These are phyloP conservation scores for Pythium oligandrum DNA, from an alignment of 352 stramenopile species.

Conservation along the genomic window DNA sequence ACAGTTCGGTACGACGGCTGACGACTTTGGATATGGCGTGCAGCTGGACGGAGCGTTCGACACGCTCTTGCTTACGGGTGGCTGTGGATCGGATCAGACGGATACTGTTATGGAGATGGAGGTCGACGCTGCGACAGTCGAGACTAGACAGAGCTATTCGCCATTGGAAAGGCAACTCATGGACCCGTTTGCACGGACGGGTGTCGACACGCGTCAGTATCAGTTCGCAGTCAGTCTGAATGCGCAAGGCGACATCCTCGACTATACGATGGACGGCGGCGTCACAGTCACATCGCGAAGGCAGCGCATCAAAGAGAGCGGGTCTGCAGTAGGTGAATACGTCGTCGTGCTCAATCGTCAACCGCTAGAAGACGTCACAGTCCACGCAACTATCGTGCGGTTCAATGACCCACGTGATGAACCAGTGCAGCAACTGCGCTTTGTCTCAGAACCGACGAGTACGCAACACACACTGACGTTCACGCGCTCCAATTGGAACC, in stretches of 20 bases:
- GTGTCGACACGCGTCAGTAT: slow-evolving; percentile 23
- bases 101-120: slow-evolving; percentile 40
- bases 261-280: slow-evolving; percentile 69
- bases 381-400: slow-evolving; percentile 38
- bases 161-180: slow-evolving; percentile 52
- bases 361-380: slow-evolving; percentile 39
- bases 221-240: slow-evolving; percentile 55
- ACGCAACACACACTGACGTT: slow-evolving; percentile 30
- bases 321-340: slow-evolving; percentile 42
- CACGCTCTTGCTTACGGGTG: slow-evolving; percentile 50
- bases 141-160: slow-evolving; percentile 32
- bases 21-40: slow-evolving; percentile 61
- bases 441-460: slow-evolving; percentile 11
- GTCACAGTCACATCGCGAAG: slow-evolving; percentile 47
- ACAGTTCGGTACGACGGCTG: slow-evolving; percentile 63
- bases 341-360: slow-evolving; percentile 62
- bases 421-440: slow-evolving; percentile 38
- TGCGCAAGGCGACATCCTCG: slow-evolving; percentile 46
- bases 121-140: slow-evolving; percentile 25
- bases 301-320: slow-evolving; percentile 44
- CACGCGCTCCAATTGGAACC: slow-evolving; percentile 58
- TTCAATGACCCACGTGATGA: slow-evolving; percentile 20
- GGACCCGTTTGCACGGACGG: slow-evolving; percentile 29
- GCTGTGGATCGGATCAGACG: slow-evolving; percentile 33
- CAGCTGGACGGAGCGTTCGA: slow-evolving; percentile 36